Evolutionary conservation across 805 yeast genomes (phyloP), one percentile per base, ranked within the genome.

Genomic region (Zygosaccharomyces gambellarensis): DNA sequence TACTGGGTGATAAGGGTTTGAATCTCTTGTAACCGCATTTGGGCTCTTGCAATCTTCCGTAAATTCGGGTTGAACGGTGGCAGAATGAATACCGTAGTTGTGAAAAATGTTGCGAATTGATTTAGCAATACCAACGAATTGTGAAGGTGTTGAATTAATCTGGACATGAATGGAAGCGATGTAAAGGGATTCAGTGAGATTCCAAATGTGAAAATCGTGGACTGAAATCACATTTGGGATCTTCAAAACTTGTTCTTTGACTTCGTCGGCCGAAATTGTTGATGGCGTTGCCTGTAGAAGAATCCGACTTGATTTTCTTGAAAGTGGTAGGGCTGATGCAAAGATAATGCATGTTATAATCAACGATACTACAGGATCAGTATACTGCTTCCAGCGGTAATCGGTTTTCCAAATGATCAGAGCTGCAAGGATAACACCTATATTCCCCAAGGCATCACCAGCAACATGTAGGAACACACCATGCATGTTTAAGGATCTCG

Each of bases 181-280:
- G 56, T 82, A 77, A 48, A 87, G 78, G 52, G 83, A 85, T 70
- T 92, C 99, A 44, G 90, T 87, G 58, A 92, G 77, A 65, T 90
- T 92, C 99, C 99, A 92, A 50, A 92, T 83, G 68, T 92, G 99
- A 75, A 92, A 83, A 69, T 92, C 99, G 67, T 92, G 99, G 29
- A 94, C 83, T 1, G 95, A 86, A 49, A 79, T 76, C 45, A 92
- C 92, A 23, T 90, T 87, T 0, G 81, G 78, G 17, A 94, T 74
- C 14, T 78, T 70, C 32, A 81, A 68, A 40, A 92, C 84, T 52
- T 87, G 87, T 44, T 75, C 72, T 50, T 83, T 79, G 39, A 94
- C 87, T 28, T 77, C 77, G 53, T 86, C 85, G 17, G 95, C 83
- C 58, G 89, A 81, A 47, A 94, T 75, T 36, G 83, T 76, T n/a